These are phyloP conservation scores for Salvia hispanica DNA, from an alignment of 257 asterid species.

Conservation along the genomic window DNA sequence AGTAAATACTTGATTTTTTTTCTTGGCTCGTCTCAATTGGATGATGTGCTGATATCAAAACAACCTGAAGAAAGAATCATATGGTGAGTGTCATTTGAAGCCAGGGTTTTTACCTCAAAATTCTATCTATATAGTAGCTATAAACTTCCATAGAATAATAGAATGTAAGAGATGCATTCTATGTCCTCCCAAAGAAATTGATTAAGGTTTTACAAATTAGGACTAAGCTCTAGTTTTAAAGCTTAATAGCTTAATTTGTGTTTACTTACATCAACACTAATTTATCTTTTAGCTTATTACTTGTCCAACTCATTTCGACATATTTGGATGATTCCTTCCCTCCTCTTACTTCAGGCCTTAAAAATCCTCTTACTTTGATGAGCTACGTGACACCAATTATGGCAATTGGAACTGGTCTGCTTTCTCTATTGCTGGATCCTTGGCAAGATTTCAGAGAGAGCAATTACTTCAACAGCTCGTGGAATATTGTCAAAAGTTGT, in stretches of 20 bases:
- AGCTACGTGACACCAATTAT: conserved; percentile 90
- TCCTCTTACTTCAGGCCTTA: conserved; percentile 60
- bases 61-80: conserved; percentile 78
- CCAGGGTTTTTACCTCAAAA: neutral
- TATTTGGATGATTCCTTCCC: conserved; percentile 21
- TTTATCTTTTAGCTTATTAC: neutral
- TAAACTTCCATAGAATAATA: neutral
- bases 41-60: conserved; percentile 45
- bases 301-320: neutral
- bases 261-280: neutral
- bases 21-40: conserved; percentile 39
- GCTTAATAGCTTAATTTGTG: neutral
- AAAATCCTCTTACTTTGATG: conserved; percentile 87
- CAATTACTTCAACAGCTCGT: conserved; percentile 72
- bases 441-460: conserved; percentile 72
- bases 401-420: conserved; percentile 81
- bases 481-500: conserved; percentile 74
- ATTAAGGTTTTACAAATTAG: neutral
- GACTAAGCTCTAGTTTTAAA: neutral
- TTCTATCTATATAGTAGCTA: neutral
- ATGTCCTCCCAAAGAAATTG: neutral
- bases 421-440: conserved; percentile 82
- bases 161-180: neutral
- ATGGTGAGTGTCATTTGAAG: conserved; percentile 57
- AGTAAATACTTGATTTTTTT: conserved; percentile 28